Evolutionary conservation across 78 protist genomes (phyloP), one percentile per base, ranked within the genome.

Genomic region (Guillardia theta): DNA sequence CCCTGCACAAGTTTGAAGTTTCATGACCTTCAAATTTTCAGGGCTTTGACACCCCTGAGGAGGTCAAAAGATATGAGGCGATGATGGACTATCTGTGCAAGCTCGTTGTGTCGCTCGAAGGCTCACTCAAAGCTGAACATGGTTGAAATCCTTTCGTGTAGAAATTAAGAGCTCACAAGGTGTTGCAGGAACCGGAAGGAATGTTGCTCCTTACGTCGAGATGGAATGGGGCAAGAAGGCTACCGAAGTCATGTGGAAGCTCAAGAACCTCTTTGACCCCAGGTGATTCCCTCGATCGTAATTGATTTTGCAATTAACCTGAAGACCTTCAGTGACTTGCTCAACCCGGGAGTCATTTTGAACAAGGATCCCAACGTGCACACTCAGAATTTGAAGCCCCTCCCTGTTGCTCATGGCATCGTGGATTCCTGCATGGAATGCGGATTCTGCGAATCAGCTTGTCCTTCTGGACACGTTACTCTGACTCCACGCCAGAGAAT

Each of bases 111-210:
- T 27, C 44, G 48, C 76, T 92, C 94, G 88, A 87, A 6, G 96
- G 96, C 94, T 93, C 95, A 30, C 94, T 95, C 62, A 95, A 95
- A 64, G 96, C 93, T 3, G 96, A 95, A 76, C 96, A 95, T 39
- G 96, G 70, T 58, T 0, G 39, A 24, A 27, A 3, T 6, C 70
- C 70, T 58, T 50, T 50, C 58, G 30, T 15, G 58, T 10, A 50
- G 58, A 50, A 19, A 15, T 19, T 10, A 15, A 50, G 58, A 15
- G 15, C 58, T 50, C 58, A 15, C 58, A 50, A 15, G 30, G 58
- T 50, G 58, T 19, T 0, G 70, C 70, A 58, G 70, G 96, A 47
- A 95, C 96, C n/a, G 96, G 96, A 4, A 50, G 96, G 37, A 95
- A 95, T 62, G 92, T 95, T 37, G 96, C 96, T 0, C 88, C 96